These are phyloP conservation scores for Fusarium vanettenii DNA, from an alignment of 2,329 filamentous ascomycete species.

Conservation along the genomic window DNA sequence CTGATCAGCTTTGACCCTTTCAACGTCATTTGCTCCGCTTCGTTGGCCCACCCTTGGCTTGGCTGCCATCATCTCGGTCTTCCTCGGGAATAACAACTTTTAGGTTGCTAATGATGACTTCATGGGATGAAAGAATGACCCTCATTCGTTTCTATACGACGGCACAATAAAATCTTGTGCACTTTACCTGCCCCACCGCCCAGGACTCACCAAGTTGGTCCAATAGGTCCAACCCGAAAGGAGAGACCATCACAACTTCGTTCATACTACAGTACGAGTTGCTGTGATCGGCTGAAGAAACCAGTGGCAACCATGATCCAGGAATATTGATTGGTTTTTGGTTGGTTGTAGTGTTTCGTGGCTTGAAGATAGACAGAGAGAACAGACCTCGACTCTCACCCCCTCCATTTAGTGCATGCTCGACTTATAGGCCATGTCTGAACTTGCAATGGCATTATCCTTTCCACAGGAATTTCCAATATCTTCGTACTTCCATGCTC, in stretches of 20 bases:
- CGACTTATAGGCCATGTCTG: background rate
- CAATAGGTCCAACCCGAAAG: background rate
- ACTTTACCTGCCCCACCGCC: background rate
- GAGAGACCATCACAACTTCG: background rate
- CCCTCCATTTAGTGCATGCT: background rate
- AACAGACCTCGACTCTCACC: background rate
- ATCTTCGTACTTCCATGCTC: background rate
- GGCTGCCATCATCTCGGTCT: background rate
- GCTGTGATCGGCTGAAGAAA: background rate
- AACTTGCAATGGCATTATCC: background rate
- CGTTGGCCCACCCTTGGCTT: background rate
- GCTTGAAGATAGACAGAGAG: background rate
- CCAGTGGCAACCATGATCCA: background rate
- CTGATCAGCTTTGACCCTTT: background rate
- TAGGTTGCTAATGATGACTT: background rate
- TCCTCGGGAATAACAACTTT: background rate
- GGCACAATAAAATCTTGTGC: background rate
- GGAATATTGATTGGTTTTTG: background rate
- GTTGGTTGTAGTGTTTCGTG: background rate
- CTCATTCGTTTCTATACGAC: background rate
- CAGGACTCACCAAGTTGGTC: background rate
- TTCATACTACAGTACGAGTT: background rate
- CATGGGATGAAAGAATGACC: background rate
- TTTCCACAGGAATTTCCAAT: background rate
- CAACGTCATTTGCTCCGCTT: background rate